phyloP scores from a whole-genome alignment of 106 monocot species.

The Phalaenopsis aphrodite region DNA sequence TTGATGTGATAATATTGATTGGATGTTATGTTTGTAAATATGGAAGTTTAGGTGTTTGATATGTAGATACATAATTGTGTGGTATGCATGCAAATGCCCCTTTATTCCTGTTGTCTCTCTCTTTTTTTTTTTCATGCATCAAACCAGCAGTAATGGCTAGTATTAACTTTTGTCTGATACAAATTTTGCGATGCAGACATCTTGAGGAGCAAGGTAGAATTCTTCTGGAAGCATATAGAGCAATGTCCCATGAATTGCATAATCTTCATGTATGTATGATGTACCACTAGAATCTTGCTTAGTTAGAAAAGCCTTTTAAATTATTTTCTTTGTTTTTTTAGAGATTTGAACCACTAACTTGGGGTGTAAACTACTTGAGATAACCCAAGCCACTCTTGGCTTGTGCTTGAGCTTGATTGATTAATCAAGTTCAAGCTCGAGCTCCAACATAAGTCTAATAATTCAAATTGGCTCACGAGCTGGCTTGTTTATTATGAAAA shows the following conservation, averaged over 20 bases:
- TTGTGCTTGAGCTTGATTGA: no score
- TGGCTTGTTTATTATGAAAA: no score
- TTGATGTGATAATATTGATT: no score
- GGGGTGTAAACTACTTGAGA: no score
- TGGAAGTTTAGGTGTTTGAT: no score
- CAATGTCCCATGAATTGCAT: conserved; percentile 84
- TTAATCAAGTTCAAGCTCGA: no score
- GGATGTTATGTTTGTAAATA: no score
- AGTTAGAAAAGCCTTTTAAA: neutral
- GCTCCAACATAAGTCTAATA: no score
- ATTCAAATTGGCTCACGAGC: no score
- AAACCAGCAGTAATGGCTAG: neutral
- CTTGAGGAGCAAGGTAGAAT: conserved; percentile 72
- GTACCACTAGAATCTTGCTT: neutral
- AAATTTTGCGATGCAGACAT: conserved; percentile 39
- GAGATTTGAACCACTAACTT: neutral
- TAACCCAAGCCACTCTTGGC: no score
- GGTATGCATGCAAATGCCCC: no score
- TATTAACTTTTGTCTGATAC: neutral
- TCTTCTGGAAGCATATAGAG: conserved; percentile 65
- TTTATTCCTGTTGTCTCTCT: neutral
- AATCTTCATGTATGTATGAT: conserved; percentile 49
- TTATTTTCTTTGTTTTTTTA: neutral
- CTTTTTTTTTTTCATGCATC: neutral
- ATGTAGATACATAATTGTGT: no score